Percentiles rank a stretch among this genome's conserved stretches.
phyloP scores from a whole-genome alignment of 805 yeast genomes.

The Metschnikowia continentalis region DNA sequence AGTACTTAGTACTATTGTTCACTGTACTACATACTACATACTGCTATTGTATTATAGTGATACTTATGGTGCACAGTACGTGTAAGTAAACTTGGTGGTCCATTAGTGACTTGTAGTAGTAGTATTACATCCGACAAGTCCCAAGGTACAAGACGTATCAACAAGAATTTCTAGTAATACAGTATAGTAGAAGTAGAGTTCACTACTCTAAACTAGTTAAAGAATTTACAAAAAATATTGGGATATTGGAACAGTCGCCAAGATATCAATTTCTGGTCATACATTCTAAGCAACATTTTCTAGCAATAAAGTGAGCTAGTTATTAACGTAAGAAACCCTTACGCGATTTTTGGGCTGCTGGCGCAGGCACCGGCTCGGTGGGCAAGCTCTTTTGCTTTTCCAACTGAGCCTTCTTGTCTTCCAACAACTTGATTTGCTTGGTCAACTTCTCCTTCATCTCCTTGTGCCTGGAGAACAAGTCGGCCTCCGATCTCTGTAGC shows the following conservation, averaged over 20 bases:
- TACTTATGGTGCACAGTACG: no score
- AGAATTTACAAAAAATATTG: no score
- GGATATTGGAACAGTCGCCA: neutral
- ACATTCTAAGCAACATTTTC: neutral
- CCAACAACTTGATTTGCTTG: constrained; percentile 83
- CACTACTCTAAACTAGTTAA: no score
- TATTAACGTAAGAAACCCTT: constrained; percentile 73
- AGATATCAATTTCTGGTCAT: neutral
- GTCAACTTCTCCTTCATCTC: constrained; percentile 94
- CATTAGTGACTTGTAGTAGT: no score
- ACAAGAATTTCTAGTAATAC: no score
- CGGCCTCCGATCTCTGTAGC: constrained; percentile 94
- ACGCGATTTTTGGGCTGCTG: constrained; percentile 49
- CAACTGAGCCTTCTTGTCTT: constrained; percentile 81
- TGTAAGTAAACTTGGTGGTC: no score
- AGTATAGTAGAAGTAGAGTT: no score
- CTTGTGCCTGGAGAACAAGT: constrained; percentile 88
- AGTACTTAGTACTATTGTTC: no score
- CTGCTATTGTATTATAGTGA: no score
- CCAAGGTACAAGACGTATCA: no score
- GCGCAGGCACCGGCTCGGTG: constrained; percentile 46
- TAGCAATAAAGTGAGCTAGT: neutral
- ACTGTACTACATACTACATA: no score
- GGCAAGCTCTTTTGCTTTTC: constrained; percentile 56
- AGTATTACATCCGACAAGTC: no score